Percentiles rank a stretch among this genome's conserved stretches.
phyloP scores from a whole-genome alignment of 495 filamentous ascomycete genomes.

The Amorphotheca resinae region DNA sequence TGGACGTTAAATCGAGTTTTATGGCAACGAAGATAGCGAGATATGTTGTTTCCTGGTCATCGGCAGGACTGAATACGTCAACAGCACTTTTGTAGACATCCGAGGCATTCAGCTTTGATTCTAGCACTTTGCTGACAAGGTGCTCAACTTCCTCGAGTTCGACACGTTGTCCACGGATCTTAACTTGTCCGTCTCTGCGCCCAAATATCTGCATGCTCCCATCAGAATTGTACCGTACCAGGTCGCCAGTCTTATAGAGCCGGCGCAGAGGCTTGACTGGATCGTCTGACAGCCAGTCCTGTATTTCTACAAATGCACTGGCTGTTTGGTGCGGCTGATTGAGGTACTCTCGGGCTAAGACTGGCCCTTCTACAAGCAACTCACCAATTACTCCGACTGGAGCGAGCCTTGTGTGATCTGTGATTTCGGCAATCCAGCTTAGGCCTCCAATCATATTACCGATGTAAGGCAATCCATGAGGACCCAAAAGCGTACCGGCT shows the following conservation, averaged over 20 bases:
- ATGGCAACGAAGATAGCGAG: not conserved
- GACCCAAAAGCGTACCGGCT: slow-evolving; percentile 24
- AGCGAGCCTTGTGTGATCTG: slow-evolving; percentile 36
- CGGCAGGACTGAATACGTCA: no score
- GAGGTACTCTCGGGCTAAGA: slow-evolving; percentile 39
- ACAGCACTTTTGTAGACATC: not conserved
- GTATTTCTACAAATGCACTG: slow-evolving; percentile 17
- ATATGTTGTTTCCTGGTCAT: not conserved
- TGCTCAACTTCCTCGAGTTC: slow-evolving; percentile 22
- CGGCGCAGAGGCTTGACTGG: slow-evolving; percentile 28
- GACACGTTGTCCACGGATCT: slow-evolving; percentile 21
- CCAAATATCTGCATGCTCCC: slow-evolving; percentile 28
- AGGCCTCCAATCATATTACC: slow-evolving; percentile 29
- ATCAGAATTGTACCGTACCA: slow-evolving; percentile 18
- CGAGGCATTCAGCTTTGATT: not conserved
- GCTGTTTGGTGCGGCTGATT: slow-evolving; percentile 11
- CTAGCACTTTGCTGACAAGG: not conserved
- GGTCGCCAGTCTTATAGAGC: slow-evolving; percentile 40
- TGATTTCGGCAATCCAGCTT: slow-evolving; percentile 45
- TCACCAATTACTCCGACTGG: slow-evolving; percentile 49
- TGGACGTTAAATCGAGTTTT: not conserved
- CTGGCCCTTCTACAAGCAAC: slow-evolving; percentile 45
- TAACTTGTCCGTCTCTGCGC: slow-evolving; percentile 21
- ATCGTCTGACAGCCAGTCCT: slow-evolving; percentile 14
- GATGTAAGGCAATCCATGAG: slow-evolving; percentile 3